These are phyloP conservation scores for Candida dubliniensis DNA, from an alignment of 1,139 yeast genomes.

Conservation along the genomic window DNA sequence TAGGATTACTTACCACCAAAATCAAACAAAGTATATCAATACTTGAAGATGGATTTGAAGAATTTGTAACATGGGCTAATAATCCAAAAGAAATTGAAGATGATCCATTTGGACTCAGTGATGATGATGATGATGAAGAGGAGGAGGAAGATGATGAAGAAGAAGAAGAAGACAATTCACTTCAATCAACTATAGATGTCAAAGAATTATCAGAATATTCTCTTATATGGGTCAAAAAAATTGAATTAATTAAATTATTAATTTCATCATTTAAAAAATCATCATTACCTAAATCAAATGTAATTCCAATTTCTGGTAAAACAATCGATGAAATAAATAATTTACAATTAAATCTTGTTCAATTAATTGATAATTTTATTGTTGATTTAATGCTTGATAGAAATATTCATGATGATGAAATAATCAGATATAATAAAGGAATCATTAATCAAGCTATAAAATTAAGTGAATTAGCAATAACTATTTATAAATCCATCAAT, in stretches of 20 bases:
- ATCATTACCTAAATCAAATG: conserved; percentile 23
- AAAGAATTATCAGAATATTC: conserved; percentile 41
- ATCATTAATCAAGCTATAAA: conserved; percentile 30
- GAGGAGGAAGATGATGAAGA: conserved; percentile 23
- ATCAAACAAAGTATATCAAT: conserved; percentile 47
- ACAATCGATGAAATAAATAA: conserved; percentile 37
- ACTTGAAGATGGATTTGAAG: conserved; percentile 63
- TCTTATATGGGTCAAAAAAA: conserved; percentile 49
- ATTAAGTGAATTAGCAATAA: conserved; percentile 36
- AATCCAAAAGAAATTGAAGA: conserved; percentile 51
- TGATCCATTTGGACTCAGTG: conserved; percentile 45
- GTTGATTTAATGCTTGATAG: conserved; percentile 49
- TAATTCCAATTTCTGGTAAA: conserved; percentile 34
- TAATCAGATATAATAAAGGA: conserved; percentile 22
- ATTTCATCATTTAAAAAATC: conserved; percentile 57
- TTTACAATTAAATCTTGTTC: conserved; percentile 32
- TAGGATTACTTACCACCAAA: conserved; percentile 49
- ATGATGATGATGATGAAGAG: conserved; percentile 31
- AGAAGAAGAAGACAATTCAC: conserved; percentile 18
- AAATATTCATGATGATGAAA: conserved; percentile 29
- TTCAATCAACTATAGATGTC: neutral
- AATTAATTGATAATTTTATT: conserved; percentile 45
- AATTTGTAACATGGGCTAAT: conserved; percentile 64
- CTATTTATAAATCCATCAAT: conserved; percentile 26
- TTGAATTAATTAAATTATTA: conserved; percentile 55